Evolutionary conservation across 1,139 yeast species (phyloP).

Genomic region (Candida albicans): DNA sequence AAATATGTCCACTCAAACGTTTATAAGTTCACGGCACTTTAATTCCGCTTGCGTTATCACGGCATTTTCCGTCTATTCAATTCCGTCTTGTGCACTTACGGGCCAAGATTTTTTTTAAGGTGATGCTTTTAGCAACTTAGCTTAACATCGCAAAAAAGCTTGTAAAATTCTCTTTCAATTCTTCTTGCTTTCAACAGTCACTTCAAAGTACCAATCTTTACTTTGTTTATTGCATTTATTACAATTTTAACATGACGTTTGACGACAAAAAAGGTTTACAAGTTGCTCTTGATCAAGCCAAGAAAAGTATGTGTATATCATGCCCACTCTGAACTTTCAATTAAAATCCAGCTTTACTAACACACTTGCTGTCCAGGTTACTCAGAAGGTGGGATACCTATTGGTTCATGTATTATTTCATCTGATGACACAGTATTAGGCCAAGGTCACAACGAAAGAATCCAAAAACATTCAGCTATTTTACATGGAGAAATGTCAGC

Average conservation of each 20-base stretch:
- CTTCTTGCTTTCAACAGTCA: neutral
- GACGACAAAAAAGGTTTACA: conserved; percentile 67
- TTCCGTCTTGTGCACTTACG: no score
- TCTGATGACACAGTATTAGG: conserved; percentile 82
- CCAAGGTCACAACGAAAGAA: conserved; percentile 83
- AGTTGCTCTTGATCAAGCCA: conserved; percentile 74
- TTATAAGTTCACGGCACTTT: no score
- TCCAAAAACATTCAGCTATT: conserved; percentile 77
- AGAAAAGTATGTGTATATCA: conserved; percentile 46
- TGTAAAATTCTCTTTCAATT: neutral
- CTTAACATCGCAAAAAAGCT: no score
- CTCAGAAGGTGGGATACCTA: conserved; percentile 89
- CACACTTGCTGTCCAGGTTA: conserved; percentile 39
- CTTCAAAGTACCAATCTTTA: neutral
- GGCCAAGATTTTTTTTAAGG: no score
- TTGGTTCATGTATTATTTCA: conserved; percentile 73
- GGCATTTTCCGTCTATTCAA: no score
- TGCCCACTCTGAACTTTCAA: neutral
- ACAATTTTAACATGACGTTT: conserved; percentile 39
- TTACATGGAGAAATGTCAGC: conserved; percentile 91
- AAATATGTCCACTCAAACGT: no score
- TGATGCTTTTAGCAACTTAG: no score
- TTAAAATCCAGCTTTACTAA: neutral
- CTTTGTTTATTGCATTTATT: neutral
- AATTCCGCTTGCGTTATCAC: no score